Percentiles rank a stretch among this genome's conserved stretches.
Evolutionary conservation across 257 asterid genomes (phyloP).

Genomic region (Thymus quinquecostatus): DNA sequence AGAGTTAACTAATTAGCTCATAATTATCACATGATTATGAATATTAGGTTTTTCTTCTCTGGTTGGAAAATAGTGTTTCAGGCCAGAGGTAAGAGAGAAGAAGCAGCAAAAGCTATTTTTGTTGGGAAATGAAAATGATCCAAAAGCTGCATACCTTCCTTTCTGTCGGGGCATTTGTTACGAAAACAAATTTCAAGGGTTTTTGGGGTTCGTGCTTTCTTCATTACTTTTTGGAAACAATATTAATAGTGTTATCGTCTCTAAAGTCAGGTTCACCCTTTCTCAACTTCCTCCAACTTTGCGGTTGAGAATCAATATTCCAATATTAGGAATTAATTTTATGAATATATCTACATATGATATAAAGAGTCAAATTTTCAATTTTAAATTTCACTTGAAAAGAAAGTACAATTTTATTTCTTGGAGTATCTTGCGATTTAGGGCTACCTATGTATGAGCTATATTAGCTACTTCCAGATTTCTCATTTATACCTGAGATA

Average conservation of each 20-base stretch:
- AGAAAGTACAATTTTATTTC: neutral
- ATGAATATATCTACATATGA: no score
- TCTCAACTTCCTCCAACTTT: neutral
- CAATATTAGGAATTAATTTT: neutral
- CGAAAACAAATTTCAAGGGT: slow-evolving; percentile 46
- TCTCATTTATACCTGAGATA: neutral
- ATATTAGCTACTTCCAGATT: no score
- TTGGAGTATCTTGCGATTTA: neutral
- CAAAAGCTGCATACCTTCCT: slow-evolving; percentile 88
- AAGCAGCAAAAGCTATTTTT: slow-evolving; percentile 50
- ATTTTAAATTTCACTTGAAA: neutral
- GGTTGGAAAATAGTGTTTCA: slow-evolving; percentile 16
- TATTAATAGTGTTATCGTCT: slow-evolving; percentile 7
- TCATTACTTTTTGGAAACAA: slow-evolving; percentile 31
- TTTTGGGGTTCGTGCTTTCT: slow-evolving; percentile 63
- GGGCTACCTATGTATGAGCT: neutral
- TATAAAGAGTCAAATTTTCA: no score
- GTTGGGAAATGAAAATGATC: slow-evolving; percentile 85
- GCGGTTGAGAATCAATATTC: no score
- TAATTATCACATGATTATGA: slow-evolving; percentile 40
- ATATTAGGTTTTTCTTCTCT: slow-evolving; percentile 5
- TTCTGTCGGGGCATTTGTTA: slow-evolving; percentile 73
- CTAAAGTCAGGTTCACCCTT: slow-evolving; percentile 34
- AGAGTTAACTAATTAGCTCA: slow-evolving; percentile 22
- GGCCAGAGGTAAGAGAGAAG: slow-evolving; percentile 18